A percentile compares a stretch with the other conserved stretches of the same genome.
Evolutionary conservation across 352 stramenopile genomes (phyloP).

Genomic region (Blastocystis sp.): DNA sequence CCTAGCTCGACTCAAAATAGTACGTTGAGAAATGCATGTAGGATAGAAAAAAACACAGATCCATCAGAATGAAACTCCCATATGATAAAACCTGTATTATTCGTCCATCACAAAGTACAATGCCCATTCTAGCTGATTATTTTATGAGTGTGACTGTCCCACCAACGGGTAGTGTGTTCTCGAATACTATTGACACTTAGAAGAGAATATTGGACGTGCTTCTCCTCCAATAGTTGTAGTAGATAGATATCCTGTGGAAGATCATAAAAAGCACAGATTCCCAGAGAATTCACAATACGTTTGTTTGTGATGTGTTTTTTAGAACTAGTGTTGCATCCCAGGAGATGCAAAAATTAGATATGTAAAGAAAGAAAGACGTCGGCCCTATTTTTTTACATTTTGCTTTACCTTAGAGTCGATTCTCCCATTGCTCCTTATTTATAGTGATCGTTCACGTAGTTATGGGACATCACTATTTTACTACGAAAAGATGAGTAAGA

Average conservation of each 20-base stretch:
- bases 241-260: slow-evolving; percentile 40
- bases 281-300: slow-evolving; percentile 59
- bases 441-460: slow-evolving; percentile 44
- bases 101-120: not conserved
- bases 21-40: too few relatives aligned
- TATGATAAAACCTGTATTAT: too few relatives aligned
- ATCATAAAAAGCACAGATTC: slow-evolving; percentile 59
- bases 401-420: slow-evolving; percentile 49
- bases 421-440: not conserved
- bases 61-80: too few relatives aligned
- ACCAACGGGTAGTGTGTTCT: not conserved
- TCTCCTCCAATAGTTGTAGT: slow-evolving; percentile 52
- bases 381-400: slow-evolving; percentile 55
- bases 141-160: slow-evolving; percentile 46
- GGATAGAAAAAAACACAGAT: too few relatives aligned
- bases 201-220: slow-evolving; percentile 32
- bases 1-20: too few relatives aligned
- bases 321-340: slow-evolving; percentile 51
- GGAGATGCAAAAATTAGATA: slow-evolving; percentile 33
- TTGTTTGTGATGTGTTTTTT: not conserved
- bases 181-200: not conserved
- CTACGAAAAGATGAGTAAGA: slow-evolving; percentile 55
- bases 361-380: not conserved
- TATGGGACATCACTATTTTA: slow-evolving; percentile 54
- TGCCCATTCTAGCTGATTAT: slow-evolving; percentile 55